Evolutionary conservation across 78 protist species (phyloP).

Genomic region (Andalucia godoyi): DNA sequence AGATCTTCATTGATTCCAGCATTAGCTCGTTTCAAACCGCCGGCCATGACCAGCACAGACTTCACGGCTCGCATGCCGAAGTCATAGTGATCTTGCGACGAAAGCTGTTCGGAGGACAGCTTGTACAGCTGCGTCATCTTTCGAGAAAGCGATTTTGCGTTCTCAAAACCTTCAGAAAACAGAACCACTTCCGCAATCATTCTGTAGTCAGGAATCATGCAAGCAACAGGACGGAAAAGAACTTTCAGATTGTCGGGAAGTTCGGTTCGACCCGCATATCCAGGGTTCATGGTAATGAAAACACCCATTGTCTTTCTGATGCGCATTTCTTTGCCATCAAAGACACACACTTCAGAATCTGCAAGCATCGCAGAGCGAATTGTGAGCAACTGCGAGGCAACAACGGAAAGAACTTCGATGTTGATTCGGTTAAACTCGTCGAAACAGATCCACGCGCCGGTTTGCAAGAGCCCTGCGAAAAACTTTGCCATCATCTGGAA

Average conservation of each 20-base stretch:
- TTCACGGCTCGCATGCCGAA: constrained; percentile 74
- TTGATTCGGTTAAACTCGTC: constrained; percentile 65
- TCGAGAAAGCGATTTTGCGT: constrained; percentile 33
- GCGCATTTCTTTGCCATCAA: constrained; percentile 27
- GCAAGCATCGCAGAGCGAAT: constrained; percentile 26
- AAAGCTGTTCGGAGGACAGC: constrained; percentile 57
- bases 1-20: constrained; percentile 54
- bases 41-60: constrained; percentile 56
- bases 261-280: constrained; percentile 85
- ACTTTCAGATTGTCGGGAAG: constrained; percentile 81
- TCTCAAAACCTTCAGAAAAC: constrained; percentile 63
- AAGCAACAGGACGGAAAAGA: constrained; percentile 73
- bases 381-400: constrained; percentile 48
- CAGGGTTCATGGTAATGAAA: constrained; percentile 91
- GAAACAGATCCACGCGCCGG: constrained; percentile 31
- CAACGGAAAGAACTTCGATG: constrained; percentile 61
- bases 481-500: constrained; percentile 58
- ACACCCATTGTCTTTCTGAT: constrained; percentile 47
- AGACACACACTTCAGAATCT: neutral
- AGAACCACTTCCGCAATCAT: constrained; percentile 64
- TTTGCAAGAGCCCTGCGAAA: constrained; percentile 45
- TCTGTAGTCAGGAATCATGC: constrained; percentile 64
- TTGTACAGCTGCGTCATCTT: constrained; percentile 65
- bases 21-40: constrained; percentile 39
- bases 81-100: constrained; percentile 76